A percentile compares a stretch with the other conserved stretches of the same genome.
These are phyloP conservation scores for Xylaria cubensis DNA, from an alignment of 495 filamentous ascomycete genomes.

Conservation along the genomic window DNA sequence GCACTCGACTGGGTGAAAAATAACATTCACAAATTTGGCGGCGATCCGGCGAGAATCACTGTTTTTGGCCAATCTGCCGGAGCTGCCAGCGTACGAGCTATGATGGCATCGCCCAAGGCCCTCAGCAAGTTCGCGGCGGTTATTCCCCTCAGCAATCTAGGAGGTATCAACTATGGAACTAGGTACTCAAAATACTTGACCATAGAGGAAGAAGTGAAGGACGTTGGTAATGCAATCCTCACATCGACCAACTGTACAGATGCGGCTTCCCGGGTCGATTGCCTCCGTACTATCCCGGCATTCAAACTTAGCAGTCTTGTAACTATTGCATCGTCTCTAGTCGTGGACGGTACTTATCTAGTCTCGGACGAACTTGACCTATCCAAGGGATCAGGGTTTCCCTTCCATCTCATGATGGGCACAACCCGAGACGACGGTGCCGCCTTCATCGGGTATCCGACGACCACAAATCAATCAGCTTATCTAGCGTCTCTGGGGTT, in stretches of 20 bases:
- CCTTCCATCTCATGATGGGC: slow-evolving; percentile 53
- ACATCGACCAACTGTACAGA: slow-evolving; percentile 48
- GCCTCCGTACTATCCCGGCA: slow-evolving; percentile 52
- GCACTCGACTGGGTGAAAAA: slow-evolving; percentile 69
- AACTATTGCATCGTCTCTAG: slow-evolving; percentile 47
- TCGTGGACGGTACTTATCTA: slow-evolving; percentile 56
- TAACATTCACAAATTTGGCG: slow-evolving; percentile 67
- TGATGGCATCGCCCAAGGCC: slow-evolving; percentile 60
- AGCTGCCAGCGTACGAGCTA: slow-evolving; percentile 57
- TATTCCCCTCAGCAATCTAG: slow-evolving; percentile 58
- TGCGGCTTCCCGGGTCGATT: slow-evolving; percentile 52
- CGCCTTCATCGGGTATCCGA: slow-evolving; percentile 52
- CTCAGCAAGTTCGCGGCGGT: slow-evolving; percentile 57
- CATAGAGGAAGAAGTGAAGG: slow-evolving; percentile 49
- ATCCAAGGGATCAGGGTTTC: slow-evolving; percentile 36
- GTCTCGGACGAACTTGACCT: slow-evolving; percentile 44
- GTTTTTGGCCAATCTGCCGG: slow-evolving; percentile 63
- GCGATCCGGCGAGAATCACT: slow-evolving; percentile 66
- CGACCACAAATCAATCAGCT: slow-evolving; percentile 40
- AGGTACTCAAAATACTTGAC: slow-evolving; percentile 57
- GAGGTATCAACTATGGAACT: slow-evolving; percentile 52
- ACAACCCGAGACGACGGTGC: slow-evolving; percentile 58
- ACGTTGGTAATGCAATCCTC: slow-evolving; percentile 50
- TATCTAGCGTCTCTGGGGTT: slow-evolving; percentile 51
- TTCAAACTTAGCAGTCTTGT: slow-evolving; percentile 36